phyloP scores from a whole-genome alignment of 352 stramenopile species.

The Pythium volutum region DNA sequence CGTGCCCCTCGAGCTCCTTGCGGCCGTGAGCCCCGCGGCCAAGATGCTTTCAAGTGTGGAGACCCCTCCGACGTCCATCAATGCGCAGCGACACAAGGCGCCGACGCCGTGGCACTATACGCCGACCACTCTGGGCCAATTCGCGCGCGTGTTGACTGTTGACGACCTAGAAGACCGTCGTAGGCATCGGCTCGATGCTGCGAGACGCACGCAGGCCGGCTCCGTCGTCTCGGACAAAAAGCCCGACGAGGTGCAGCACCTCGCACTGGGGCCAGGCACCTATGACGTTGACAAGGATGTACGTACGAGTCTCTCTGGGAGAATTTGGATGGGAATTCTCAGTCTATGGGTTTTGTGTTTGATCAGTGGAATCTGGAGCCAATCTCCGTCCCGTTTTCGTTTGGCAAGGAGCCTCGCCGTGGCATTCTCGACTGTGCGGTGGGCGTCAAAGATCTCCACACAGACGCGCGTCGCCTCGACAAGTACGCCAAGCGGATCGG shows the following conservation, averaged over 20 bases:
- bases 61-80: not conserved
- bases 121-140: constrained; percentile 36
- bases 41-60: constrained; percentile 5
- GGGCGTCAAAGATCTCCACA: constrained; percentile 9
- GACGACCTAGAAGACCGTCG: constrained; percentile 30
- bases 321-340: not conserved
- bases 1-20: constrained; percentile 1
- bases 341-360: not conserved
- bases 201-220: not conserved
- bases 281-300: constrained; percentile 57
- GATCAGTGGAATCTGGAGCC: constrained; percentile 41
- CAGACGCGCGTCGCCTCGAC: not conserved
- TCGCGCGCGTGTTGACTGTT: constrained; percentile 39
- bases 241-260: constrained; percentile 13
- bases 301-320: constrained; percentile 2
- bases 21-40: constrained; percentile 10
- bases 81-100: constrained; percentile 8
- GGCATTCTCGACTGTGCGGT: constrained; percentile 40
- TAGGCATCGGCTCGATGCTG: constrained; percentile 1
- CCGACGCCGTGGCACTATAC: constrained; percentile 40
- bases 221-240: not conserved
- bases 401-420: constrained; percentile 39
- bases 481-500: constrained; percentile 17
- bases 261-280: constrained; percentile 46
- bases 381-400: constrained; percentile 45